Evolutionary conservation across 2,329 filamentous ascomycete species (phyloP).

Genomic region (Rhinocladiella mackenziei): DNA sequence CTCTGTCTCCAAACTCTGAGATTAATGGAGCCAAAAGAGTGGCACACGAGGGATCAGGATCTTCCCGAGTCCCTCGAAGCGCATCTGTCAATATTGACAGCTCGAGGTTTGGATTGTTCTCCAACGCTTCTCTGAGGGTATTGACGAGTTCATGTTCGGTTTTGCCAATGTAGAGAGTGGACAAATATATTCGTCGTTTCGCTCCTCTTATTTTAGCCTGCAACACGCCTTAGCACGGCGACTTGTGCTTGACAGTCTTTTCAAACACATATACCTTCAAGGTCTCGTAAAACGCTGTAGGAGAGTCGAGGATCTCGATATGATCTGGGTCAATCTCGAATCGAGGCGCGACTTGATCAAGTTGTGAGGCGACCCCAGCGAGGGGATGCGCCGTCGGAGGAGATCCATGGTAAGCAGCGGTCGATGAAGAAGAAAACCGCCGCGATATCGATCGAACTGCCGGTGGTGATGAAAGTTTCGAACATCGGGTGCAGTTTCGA

Average conservation of each 20-base stretch:
- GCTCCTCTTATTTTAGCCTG: constrained; percentile 78
- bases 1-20: constrained; percentile 77
- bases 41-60: constrained; percentile 78
- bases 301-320: constrained; percentile 73
- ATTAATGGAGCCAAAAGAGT: constrained; percentile 83
- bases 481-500: constrained; percentile 22
- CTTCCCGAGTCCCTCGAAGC: constrained; percentile 84
- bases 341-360: constrained; percentile 85
- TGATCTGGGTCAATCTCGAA: constrained; percentile 80
- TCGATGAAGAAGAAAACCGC: constrained; percentile 20
- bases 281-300: constrained; percentile 84
- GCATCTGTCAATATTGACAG: constrained; percentile 90
- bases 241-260: too few species aligned
- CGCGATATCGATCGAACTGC: constrained; percentile 12
- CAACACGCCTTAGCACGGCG: constrained; percentile 22
- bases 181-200: constrained; percentile 76
- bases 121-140: constrained; percentile 70
- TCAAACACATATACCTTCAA: too few species aligned
- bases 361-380: constrained; percentile 62
- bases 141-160: constrained; percentile 83
- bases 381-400: constrained; percentile 49
- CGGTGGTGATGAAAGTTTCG: constrained; percentile 4
- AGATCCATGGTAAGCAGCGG: constrained; percentile 15
- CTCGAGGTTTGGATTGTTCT: constrained; percentile 68
- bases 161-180: constrained; percentile 95